Evolutionary conservation across 1,284 basidiomycete genomes (phyloP).

Genomic region (Ceratobasidium sp.): DNA sequence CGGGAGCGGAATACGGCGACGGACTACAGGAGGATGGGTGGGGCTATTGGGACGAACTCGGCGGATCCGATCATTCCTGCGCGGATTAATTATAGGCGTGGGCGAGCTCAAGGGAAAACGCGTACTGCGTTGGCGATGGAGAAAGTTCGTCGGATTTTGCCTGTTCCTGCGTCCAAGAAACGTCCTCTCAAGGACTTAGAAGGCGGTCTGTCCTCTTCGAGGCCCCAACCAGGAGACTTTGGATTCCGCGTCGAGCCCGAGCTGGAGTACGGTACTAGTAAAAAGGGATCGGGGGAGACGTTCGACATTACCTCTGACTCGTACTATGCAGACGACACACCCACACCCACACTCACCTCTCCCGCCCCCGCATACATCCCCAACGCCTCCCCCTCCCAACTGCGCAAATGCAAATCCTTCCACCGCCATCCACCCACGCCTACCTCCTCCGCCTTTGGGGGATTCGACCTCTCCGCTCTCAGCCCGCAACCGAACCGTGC

Average conservation of each 20-base stretch:
- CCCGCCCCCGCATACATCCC: constrained; percentile 32
- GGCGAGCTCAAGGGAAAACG: background rate
- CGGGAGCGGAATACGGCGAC: background rate
- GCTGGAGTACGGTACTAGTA: background rate
- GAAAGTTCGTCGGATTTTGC: background rate
- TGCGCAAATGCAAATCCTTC: background rate
- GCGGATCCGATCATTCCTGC: constrained; percentile 29
- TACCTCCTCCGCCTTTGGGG: background rate
- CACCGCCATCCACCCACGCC: background rate
- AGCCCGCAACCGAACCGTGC: constrained; percentile 1
- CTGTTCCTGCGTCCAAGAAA: background rate
- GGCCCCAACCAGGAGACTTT: background rate
- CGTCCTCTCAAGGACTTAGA: background rate
- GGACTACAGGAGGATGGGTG: constrained; percentile 19
- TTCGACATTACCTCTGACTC: background rate
- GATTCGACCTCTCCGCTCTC: constrained; percentile 12
- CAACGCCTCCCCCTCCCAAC: background rate
- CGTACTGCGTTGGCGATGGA: background rate
- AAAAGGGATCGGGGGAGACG: too few relatives aligned
- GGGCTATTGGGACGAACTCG: background rate
- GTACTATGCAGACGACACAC: background rate
- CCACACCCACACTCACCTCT: background rate
- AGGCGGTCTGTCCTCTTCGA: background rate
- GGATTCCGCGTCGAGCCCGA: background rate
- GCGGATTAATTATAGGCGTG: background rate